Base-by-base conservation (phyloP, 805 yeast species). In the Candida tibetensis region DNA sequence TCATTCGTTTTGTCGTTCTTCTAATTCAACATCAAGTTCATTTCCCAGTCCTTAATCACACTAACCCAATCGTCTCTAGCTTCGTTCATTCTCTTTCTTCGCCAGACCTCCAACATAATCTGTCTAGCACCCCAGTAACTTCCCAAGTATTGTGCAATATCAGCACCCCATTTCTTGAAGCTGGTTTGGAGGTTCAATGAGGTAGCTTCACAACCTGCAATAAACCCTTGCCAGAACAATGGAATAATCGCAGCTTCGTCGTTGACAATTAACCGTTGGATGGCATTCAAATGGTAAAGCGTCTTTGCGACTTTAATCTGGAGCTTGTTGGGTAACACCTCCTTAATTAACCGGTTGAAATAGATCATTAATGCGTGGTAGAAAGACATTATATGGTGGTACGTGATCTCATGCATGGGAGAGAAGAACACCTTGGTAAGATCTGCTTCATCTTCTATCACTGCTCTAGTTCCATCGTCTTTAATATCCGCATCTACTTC, bases 101-200 rank as follows among this genome's bases (percentile, higher is more conserved):
- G 62, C 93, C 95, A 85, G 7, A 86, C 91, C 56, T 87, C 96
- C 42, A 80, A 67, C 85, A 86, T 82, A 35, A 87, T 85, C 53
- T 83, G 89, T 39, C 91, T 65, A 0, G 91, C 89, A 10, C 88
- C 89, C 86, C 89, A 84, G 55, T 86, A 87, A 22, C 90, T 80
- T 0, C 95, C 95, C 36, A 64, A 48, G 42, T 62, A 68, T 42
- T 60, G 71, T 15, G 73, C 74, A 31, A 77, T 77, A 41, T 76
- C 76, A n/a, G 77, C 79, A 8, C 81, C 81, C 95, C 95, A 87
- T 41, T 71, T 67, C 52, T 78, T 81, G 61, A 77, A 86, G 29
- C 87, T 81, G 42, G 71, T 62, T 46, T 85, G 91, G 26, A 81
- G 59, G 25, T 67, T 69, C 1, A 59, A 49, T 4, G 81, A 76